These are phyloP conservation scores for Friedmanniomyces simplex DNA, from an alignment of 495 filamentous ascomycete genomes.

Conservation along the genomic window DNA sequence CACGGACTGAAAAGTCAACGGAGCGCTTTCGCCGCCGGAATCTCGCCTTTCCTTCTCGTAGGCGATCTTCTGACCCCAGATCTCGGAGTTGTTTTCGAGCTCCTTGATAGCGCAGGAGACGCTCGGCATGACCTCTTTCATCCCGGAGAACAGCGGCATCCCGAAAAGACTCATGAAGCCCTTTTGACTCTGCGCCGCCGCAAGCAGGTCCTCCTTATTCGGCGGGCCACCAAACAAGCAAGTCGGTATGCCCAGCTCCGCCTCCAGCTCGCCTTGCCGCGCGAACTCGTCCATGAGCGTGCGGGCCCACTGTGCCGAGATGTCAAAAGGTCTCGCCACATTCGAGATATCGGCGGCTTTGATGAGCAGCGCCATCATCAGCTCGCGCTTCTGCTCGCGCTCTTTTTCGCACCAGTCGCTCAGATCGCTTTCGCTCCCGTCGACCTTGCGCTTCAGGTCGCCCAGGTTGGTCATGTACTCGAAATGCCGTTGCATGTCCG, in stretches of 20 bases:
- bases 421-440: conserved; percentile 45
- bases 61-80: conserved; percentile 61
- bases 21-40: conserved; percentile 1
- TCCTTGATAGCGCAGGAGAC: conserved; percentile 77
- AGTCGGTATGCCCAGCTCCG: conserved; percentile 71
- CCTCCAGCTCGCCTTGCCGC: conserved; percentile 85
- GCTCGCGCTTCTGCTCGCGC: conserved; percentile 59
- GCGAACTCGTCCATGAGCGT: conserved; percentile 91
- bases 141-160: conserved; percentile 74
- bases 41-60: conserved; percentile 34
- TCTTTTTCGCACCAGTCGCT: conserved; percentile 64
- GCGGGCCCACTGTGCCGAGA: conserved; percentile 76
- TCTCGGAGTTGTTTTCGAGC: conserved; percentile 58
- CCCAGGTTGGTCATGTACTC: conserved; percentile 83
- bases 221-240: conserved; percentile 76
- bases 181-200: conserved; percentile 79
- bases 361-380: conserved; percentile 81
- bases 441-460: conserved; percentile 63
- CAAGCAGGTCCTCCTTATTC: conserved; percentile 66
- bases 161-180: conserved; percentile 96
- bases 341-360: conserved; percentile 99
- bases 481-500: conserved; percentile 94
- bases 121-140: conserved; percentile 70
- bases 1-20: conserved; percentile 15
- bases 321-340: conserved; percentile 69